Conservation (phyloP, 2,329 filamentous ascomycete genomes). For the Leptodontidium sp. region DNA sequence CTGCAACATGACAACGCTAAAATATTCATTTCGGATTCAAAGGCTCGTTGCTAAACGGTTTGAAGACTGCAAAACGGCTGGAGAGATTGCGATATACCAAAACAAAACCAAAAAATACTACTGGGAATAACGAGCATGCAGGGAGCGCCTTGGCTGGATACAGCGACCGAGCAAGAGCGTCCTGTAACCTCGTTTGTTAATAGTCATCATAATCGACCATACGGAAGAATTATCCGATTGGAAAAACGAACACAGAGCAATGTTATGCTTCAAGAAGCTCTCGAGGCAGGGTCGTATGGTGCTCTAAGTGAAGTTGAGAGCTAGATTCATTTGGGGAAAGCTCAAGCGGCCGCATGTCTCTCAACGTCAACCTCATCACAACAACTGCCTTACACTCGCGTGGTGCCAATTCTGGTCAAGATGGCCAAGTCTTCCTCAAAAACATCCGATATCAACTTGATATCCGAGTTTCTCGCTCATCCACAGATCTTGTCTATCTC, state of each 20-base stretch:
- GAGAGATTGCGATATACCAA: neutral
- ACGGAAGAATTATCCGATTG: too few species aligned
- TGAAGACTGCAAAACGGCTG: neutral
- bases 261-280: neutral
- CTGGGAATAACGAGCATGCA: too few species aligned
- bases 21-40: neutral
- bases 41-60: neutral
- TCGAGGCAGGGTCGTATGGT: neutral
- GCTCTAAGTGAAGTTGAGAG: neutral
- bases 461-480: constrained; percentile 46
- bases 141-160: too few species aligned
- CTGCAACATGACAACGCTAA: neutral
- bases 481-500: constrained; percentile 40
- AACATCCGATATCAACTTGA: constrained; percentile 43
- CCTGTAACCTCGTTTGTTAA: too few species aligned
- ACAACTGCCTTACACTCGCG: neutral
- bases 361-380: neutral
- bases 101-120: neutral
- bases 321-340: neutral
- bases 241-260: too few species aligned
- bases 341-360: neutral
- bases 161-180: too few species aligned
- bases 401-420: neutral
- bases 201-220: too few species aligned
- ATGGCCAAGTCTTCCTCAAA: neutral